A percentile compares a stretch with the other conserved stretches of the same genome.
Conservation (phyloP, 345 rosid genomes). For the Kernera saxatilis region DNA sequence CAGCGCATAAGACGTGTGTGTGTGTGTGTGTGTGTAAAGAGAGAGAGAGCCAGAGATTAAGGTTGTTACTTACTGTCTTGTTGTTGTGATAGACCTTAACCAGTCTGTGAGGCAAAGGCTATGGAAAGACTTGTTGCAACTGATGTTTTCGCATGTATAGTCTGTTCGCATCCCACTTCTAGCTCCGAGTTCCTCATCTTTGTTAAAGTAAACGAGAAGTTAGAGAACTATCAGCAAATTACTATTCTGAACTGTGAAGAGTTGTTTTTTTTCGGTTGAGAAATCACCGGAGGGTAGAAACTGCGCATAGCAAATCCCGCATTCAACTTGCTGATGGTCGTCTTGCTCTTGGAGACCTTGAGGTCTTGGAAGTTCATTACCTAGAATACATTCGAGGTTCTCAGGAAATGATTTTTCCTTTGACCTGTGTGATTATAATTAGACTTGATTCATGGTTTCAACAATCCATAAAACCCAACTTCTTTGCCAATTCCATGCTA, state of each 20-base stretch:
- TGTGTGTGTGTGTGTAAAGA: neutral
- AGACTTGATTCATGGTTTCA: neutral
- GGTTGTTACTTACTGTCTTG: conserved; percentile 60
- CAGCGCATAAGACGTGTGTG: neutral
- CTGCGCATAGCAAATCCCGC: conserved; percentile 80
- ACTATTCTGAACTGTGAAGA: neutral
- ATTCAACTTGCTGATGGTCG: conserved; percentile 43
- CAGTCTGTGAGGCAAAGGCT: conserved; percentile 64
- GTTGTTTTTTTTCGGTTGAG: neutral
- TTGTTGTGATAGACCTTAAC: conserved; percentile 77
- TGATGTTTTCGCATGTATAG: conserved; percentile 60
- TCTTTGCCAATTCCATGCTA: neutral
- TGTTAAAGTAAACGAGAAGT: neutral
- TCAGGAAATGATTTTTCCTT: conserved; percentile 46
- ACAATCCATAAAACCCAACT: neutral
- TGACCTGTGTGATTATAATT: conserved; percentile 33
- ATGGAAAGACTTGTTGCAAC: conserved; percentile 70
- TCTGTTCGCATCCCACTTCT: conserved; percentile 58
- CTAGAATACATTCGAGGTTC: conserved; percentile 52
- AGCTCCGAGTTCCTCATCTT: conserved; percentile 65
- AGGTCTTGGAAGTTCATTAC: conserved; percentile 45
- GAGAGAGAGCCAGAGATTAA: conserved; percentile 10
- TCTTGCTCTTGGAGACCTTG: conserved; percentile 32
- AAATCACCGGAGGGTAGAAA: conserved; percentile 62
- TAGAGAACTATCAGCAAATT: neutral